A percentile compares a stretch with the other conserved stretches of the same genome.
Evolutionary conservation across 2,329 filamentous ascomycete species (phyloP).

Genomic region (Pezicula neosporulosa): DNA sequence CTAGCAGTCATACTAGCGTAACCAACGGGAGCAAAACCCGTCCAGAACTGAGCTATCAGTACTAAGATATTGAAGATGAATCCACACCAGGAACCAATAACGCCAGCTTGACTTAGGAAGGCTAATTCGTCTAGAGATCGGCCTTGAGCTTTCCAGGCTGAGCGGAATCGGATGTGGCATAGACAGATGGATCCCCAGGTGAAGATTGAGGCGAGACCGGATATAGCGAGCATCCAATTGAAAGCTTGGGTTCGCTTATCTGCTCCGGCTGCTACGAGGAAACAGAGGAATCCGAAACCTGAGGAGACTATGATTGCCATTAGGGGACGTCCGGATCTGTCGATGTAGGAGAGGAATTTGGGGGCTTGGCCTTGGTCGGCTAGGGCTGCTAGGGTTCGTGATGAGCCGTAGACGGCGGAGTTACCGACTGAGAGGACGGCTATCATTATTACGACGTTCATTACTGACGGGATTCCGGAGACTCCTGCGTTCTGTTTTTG

Average conservation of each 20-base stretch:
- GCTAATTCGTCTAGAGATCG: background rate
- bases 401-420: constrained; percentile 44
- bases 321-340: constrained; percentile 42
- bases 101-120: background rate
- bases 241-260: constrained; percentile 44
- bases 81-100: background rate
- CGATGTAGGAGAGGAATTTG: background rate
- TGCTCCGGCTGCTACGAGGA: constrained; percentile 38
- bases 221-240: constrained; percentile 64
- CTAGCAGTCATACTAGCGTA: constrained; percentile 7
- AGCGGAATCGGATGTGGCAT: constrained; percentile 60
- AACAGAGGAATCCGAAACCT: constrained; percentile 52
- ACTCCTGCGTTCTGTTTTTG: constrained; percentile 38
- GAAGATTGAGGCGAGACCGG: constrained; percentile 67
- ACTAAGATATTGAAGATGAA: constrained; percentile 56
- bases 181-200: constrained; percentile 67
- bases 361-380: constrained; percentile 44
- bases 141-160: constrained; percentile 34
- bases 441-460: constrained; percentile 49
- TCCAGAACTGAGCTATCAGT: constrained; percentile 51
- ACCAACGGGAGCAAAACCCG: constrained; percentile 46
- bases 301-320: constrained; percentile 48
- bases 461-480: constrained; percentile 41
- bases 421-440: constrained; percentile 49
- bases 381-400: constrained; percentile 45